Percentiles rank a stretch among this genome's conserved stretches.
These are phyloP conservation scores for Mucor plumbeus DNA, from an alignment of 371 early-diverging fungal species.

Conservation along the genomic window DNA sequence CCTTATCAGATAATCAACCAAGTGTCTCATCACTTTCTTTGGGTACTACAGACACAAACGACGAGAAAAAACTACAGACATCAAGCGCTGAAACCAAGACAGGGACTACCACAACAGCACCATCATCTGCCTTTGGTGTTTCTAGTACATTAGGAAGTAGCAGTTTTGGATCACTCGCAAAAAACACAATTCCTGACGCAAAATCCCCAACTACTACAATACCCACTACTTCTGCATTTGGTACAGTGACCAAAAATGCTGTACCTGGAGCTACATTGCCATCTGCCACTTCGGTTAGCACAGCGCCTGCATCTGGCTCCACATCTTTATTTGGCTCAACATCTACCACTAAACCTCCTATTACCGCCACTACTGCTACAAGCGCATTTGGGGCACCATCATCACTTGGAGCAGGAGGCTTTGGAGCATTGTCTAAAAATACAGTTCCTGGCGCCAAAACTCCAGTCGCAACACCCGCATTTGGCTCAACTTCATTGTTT, in stretches of 20 bases:
- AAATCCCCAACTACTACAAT: slow-evolving; percentile 15
- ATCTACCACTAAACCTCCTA: neutral
- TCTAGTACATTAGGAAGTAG: slow-evolving; percentile 18
- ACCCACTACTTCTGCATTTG: neutral
- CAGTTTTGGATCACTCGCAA: slow-evolving; percentile 22
- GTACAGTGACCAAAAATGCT: slow-evolving; percentile 13
- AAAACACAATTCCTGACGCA: slow-evolving; percentile 11
- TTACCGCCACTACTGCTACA: neutral
- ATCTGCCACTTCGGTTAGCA: neutral
- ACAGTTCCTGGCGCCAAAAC: slow-evolving; percentile 15
- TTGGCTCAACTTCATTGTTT: slow-evolving; percentile 25
- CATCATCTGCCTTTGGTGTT: slow-evolving; percentile 20
- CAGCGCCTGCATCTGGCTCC: slow-evolving; percentile 22
- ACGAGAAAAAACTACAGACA: neutral
- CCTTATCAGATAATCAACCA: neutral
- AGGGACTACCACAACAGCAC: neutral
- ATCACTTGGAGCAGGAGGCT: slow-evolving; percentile 18
- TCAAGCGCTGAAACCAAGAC: neutral
- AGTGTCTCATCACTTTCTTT: neutral
- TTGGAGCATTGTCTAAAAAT: slow-evolving; percentile 27
- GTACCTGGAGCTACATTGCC: slow-evolving; percentile 7
- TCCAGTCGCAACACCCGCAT: slow-evolving; percentile 14
- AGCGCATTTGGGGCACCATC: slow-evolving; percentile 30
- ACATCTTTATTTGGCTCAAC: slow-evolving; percentile 9
- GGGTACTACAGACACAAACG: neutral